Evolutionary conservation across 768 basidiomycete species (phyloP), one percentile per base, ranked within the genome.

Genomic region (Trametes cingulata): DNA sequence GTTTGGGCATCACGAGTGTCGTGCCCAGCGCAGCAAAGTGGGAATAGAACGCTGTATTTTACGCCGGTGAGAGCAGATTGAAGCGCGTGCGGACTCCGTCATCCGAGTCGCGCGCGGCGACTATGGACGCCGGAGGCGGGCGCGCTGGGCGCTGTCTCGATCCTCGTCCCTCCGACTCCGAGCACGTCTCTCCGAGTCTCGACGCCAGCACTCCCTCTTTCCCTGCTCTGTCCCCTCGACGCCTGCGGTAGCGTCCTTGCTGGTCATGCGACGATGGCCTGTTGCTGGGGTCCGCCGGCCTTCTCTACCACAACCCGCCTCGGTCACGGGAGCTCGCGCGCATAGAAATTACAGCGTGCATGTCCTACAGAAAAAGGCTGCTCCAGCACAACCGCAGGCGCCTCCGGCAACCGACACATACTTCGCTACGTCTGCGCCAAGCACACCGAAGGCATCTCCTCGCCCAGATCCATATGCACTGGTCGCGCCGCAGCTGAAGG

Each of bases 401-500:
- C 55, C 56, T 3, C 65, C 77, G 72, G 73, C 68, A 42, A 70
- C 67, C 50, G 75, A 70, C 48, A 27, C 60, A 52, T 78, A 49
- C 22, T 48, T 56, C 54, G 33, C 45, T 17, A 49, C 63, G 13
- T 40, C 45, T 20, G 43, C 63, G 13, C 45, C 52, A n/a, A 50
- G 33, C 6, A 19, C 58, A 37, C 58, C 48, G 24, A 52, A 50
- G 35, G 22, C 56, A 13, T 49, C 57, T n/a, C 14, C 66, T 25
- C 76, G 74, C 24, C 77, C 78, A 27, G 88, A 93, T 70, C 91
- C 94, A 24, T 84, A 87, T 67, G 67, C 77, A 10, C 75, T 95
- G 42, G 83, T 97, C 60, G 82, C 84, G 41, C 75, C 85, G 15
- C 91, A 98, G 70, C 82, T 98, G 35, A 71, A 80, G 24, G 78